Conservation (phyloP, 73 alveolate genomes). For the Paramecium tetraurelia region DNA sequence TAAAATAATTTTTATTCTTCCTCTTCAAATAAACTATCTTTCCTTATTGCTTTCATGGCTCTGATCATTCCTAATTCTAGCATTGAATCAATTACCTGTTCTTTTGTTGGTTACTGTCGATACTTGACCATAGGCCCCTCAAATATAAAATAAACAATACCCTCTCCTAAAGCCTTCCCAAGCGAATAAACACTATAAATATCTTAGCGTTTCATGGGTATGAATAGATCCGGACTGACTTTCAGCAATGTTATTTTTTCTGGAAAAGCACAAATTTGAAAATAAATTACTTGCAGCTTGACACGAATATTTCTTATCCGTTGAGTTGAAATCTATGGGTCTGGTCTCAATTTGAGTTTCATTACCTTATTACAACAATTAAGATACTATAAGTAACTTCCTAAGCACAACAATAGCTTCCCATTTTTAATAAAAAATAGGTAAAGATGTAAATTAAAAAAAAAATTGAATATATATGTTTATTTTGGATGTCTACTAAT, state of each 20-base stretch:
- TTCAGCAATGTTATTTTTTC: background rate
- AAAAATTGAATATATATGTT: background rate
- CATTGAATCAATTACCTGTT: constrained; percentile 5
- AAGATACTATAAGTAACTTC: background rate
- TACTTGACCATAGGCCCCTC: constrained; percentile 81
- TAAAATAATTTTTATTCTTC: constrained; percentile 45
- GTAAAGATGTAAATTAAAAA: background rate
- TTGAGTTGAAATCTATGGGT: background rate
- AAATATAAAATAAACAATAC: background rate
- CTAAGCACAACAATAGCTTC: background rate
- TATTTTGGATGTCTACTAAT: background rate
- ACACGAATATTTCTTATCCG: background rate
- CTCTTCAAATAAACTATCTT: constrained; percentile 62
- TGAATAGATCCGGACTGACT: constrained; percentile 18
- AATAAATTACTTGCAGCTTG: background rate
- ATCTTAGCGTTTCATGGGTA: background rate
- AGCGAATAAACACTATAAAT: constrained; percentile 8
- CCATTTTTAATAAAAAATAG: background rate
- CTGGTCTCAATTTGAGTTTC: background rate
- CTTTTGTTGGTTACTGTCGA: constrained; percentile 75
- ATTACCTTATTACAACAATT: background rate
- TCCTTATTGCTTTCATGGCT: constrained; percentile 90
- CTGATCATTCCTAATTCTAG: constrained; percentile 58
- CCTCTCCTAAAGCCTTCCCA: constrained; percentile 36
- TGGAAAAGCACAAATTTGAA: background rate